Conservation (phyloP, 2,329 filamentous ascomycete species). For the Tolypocladium ovalisporum region DNA sequence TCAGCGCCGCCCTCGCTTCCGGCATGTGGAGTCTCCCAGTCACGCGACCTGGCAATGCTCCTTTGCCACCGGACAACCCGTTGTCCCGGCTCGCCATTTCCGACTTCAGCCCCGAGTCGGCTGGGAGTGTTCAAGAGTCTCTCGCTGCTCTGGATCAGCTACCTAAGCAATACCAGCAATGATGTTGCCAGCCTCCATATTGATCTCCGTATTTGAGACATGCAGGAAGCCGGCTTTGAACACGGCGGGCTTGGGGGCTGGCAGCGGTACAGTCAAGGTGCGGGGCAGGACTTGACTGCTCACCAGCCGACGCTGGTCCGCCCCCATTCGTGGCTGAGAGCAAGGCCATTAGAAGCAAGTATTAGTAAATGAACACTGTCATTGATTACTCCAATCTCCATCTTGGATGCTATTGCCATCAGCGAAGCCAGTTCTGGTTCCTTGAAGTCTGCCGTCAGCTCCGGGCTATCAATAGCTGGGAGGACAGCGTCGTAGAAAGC, state of each 20-base stretch:
- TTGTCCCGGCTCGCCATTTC: slow-evolving; percentile 21
- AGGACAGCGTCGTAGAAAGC: too few species aligned
- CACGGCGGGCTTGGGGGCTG: background rate
- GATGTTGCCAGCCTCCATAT: background rate
- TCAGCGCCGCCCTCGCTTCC: slow-evolving; percentile 48
- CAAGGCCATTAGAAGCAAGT: background rate
- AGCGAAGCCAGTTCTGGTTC: background rate
- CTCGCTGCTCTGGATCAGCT: slow-evolving; percentile 2
- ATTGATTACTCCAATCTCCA: background rate
- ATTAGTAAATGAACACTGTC: background rate
- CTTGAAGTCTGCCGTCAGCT: too few species aligned
- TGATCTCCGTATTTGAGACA: background rate
- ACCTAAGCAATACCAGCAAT: background rate
- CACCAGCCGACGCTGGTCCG: background rate
- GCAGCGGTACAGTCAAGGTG: background rate
- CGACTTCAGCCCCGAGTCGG: slow-evolving; percentile 20
- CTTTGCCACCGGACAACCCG: slow-evolving; percentile 39
- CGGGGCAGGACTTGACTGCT: background rate
- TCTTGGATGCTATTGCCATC: background rate
- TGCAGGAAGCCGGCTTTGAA: background rate
- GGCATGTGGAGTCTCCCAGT: slow-evolving; percentile 56
- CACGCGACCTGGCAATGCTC: slow-evolving; percentile 59
- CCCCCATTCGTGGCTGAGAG: background rate
- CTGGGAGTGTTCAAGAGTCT: slow-evolving; percentile 1
- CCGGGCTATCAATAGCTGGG: too few species aligned